A percentile compares a stretch with the other conserved stretches of the same genome.
Conservation (phyloP, 164 flowering plant species). For the Akebia trifoliata region DNA sequence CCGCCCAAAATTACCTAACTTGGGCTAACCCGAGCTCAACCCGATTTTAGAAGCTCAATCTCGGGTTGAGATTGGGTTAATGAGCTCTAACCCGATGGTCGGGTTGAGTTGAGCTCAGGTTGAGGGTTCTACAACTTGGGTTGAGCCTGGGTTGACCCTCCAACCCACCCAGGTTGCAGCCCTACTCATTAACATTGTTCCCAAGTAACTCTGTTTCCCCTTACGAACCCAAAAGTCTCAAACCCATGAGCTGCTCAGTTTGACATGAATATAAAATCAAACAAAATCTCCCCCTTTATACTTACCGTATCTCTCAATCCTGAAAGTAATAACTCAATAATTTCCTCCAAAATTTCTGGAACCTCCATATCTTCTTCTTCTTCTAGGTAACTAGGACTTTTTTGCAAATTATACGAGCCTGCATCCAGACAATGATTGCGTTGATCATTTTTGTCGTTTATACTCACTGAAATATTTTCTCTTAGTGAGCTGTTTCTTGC, state of each 20-base stretch:
- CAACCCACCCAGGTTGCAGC: no score
- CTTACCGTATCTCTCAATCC: conserved; percentile 92
- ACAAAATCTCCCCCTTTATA: conserved; percentile 22
- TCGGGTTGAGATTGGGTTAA: no score
- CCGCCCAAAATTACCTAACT: no score
- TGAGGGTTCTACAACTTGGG: no score
- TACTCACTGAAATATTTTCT: conserved; percentile 32
- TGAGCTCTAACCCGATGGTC: no score
- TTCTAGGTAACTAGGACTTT: conserved; percentile 23
- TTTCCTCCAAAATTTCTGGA: conserved; percentile 85
- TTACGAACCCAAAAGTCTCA: neutral
- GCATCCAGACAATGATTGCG: conserved; percentile 15
- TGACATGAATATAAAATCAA: neutral
- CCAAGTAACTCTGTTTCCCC: no score
- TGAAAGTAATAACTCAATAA: conserved; percentile 70
- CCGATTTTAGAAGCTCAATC: no score
- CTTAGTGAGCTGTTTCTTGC: conserved; percentile 56
- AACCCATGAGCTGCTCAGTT: neutral
- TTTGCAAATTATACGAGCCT: conserved; percentile 15
- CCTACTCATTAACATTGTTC: no score
- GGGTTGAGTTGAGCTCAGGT: no score
- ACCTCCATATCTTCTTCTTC: conserved; percentile 94
- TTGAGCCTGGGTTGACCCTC: no score
- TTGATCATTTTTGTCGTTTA: conserved; percentile 16
- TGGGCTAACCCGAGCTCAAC: no score